Evolutionary conservation across 2,329 filamentous ascomycete species (phyloP), one percentile per base, ranked within the genome.

Genomic region (Calonectria henricotiae): DNA sequence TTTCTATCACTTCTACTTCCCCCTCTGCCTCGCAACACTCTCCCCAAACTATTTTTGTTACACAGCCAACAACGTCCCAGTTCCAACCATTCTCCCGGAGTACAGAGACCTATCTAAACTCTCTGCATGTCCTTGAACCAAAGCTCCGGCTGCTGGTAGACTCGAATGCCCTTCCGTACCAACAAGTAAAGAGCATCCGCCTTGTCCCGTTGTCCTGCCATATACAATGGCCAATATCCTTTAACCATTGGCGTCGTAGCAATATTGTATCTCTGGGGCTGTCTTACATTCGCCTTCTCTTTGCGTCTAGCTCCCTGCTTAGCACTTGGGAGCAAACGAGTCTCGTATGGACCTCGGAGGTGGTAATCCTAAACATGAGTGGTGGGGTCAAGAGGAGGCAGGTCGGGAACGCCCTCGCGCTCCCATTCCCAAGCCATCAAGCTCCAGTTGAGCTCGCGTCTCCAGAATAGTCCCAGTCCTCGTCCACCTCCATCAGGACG

Each of bases 371-470:
- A 84, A 82, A 83, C 86, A 81, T 89, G 88, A 77, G 86, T 82
- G 72, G 84, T 85, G 73, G 83, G 81, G 79, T 87, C 82, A 75
- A 89, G 82, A 70, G 76, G 76, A 75, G 81, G 82, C 77, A 82
- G 78, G 69, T 77, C 65, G 68, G 81, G 79, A 68, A 83, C 78
- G 74, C 78, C 79, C 67, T 84, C 84, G 46, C 86, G 85, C 79
- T 90, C 88, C 88, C 90, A 94, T 80, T 95, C 91, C 93, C 93
- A 96, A 64, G 91, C 92, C 79, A 95, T 84, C 80, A 95, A 88
- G 81, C 93, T 94, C 94, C 94, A 96, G 84, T 96, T 96, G 79
- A 96, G 85, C 84, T 96, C 93, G 77, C 91, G 89, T 76, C 91
- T 88, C 90, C 90, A 93, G 79, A 92, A 92, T 51, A 93, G 83